Conservation (phyloP, 2,329 filamentous ascomycete genomes). For the Aspergillus arachidicola region DNA sequence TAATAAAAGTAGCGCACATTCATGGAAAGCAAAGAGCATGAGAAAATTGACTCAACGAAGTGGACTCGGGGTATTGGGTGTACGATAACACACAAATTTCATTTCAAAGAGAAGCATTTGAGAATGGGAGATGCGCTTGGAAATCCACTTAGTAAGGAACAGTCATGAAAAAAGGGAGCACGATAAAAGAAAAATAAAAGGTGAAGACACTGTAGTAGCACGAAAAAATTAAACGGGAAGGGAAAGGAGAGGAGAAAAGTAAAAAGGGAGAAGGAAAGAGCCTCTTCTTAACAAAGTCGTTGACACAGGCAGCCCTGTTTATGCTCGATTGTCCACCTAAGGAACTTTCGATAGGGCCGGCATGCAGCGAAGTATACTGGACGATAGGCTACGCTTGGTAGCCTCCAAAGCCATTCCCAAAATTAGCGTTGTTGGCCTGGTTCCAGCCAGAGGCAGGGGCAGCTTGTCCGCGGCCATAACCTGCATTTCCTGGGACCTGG, state of each 20-base stretch:
- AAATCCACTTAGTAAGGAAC: constrained; percentile 39
- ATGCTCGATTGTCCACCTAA: constrained; percentile 9
- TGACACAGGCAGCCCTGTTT: constrained; percentile 16
- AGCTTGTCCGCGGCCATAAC: constrained; percentile 76
- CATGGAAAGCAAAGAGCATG: constrained; percentile 31
- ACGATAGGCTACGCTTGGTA: constrained; percentile 57
- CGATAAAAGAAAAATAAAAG: constrained; percentile 19
- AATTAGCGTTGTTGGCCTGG: constrained; percentile 52
- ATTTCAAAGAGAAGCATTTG: constrained; percentile 44
- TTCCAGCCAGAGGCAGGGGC: constrained; percentile 56
- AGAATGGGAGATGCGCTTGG: constrained; percentile 38
- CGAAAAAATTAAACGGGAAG: constrained; percentile 20
- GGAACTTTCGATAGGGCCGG: constrained; percentile 18
- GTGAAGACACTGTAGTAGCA: constrained; percentile 23
- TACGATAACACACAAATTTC: constrained; percentile 45
- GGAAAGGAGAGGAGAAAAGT: constrained; percentile 23
- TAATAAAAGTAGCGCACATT: constrained; percentile 33
- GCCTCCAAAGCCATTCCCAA: constrained; percentile 60
- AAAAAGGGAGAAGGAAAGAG: constrained; percentile 17
- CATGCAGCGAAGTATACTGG: constrained; percentile 9
- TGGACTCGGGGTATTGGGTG: constrained; percentile 49
- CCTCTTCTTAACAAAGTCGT: constrained; percentile 20
- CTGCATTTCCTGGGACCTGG: constrained; percentile 71
- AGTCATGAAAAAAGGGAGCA: constrained; percentile 29
- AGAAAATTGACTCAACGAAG: constrained; percentile 37